These are phyloP conservation scores for Candida wancherniae DNA, from an alignment of 805 yeast genomes.

Conservation along the genomic window DNA sequence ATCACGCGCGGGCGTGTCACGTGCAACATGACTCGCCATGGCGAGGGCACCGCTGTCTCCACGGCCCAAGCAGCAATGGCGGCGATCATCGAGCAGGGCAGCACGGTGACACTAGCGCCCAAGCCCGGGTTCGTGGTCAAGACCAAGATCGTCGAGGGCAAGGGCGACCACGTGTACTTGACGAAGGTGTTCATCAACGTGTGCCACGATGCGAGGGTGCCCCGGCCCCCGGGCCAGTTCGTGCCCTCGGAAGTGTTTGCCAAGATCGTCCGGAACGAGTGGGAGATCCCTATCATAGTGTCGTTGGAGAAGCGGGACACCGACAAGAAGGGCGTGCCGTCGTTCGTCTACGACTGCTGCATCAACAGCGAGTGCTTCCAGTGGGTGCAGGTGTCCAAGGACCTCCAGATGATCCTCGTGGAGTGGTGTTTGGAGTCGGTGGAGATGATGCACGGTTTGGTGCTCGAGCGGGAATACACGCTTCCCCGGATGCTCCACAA, in stretches of 20 bases:
- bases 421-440: constrained; percentile 85
- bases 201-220: constrained; percentile 62
- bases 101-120: constrained; percentile 37
- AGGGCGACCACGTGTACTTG: constrained; percentile 26
- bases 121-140: constrained; percentile 72
- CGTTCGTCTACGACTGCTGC: constrained; percentile 76
- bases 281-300: constrained; percentile 83
- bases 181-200: constrained; percentile 76
- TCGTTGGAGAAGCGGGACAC: constrained; percentile 49
- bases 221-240: constrained; percentile 52
- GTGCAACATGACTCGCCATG: too few relatives aligned
- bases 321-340: constrained; percentile 67
- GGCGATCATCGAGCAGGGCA: constrained; percentile 14
- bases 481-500: constrained; percentile 71
- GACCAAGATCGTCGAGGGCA: constrained; percentile 43
- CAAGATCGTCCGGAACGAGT: constrained; percentile 60
- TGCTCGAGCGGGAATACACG: constrained; percentile 58
- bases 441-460: constrained; percentile 47
- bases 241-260: constrained; percentile 57
- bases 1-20: too few relatives aligned
- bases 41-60: too few relatives aligned
- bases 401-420: constrained; percentile 59
- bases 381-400: constrained; percentile 56
- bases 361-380: constrained; percentile 58
- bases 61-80: too few relatives aligned